phyloP scores from a whole-genome alignment of 768 basidiomycete species.

The Heimioporus sp. region DNA sequence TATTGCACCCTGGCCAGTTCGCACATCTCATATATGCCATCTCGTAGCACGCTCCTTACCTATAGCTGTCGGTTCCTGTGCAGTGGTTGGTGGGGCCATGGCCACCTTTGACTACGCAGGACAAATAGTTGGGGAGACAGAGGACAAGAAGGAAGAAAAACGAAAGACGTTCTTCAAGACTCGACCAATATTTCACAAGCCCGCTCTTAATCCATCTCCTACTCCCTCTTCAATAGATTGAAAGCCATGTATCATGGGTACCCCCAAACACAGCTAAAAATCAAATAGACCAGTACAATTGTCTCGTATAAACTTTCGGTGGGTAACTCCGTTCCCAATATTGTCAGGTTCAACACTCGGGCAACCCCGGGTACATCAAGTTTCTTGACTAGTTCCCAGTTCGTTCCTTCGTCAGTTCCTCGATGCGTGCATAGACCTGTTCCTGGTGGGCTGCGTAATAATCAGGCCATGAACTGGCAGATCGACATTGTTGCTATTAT shows the following conservation, averaged over 20 bases:
- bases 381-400: constrained; percentile 6
- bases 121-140: constrained; percentile 48
- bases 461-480: constrained; percentile 45
- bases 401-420: constrained; percentile 26
- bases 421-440: constrained; percentile 42
- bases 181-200: constrained; percentile 38
- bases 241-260: constrained; percentile 6
- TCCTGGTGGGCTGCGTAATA: constrained; percentile 48
- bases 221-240: constrained; percentile 18
- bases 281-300: constrained; percentile 14
- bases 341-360: constrained; percentile 3
- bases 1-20: not conserved
- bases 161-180: constrained; percentile 85
- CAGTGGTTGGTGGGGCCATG: constrained; percentile 71
- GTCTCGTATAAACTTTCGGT: not conserved
- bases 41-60: constrained; percentile 77
- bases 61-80: constrained; percentile 76
- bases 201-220: constrained; percentile 14
- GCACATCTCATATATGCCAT: constrained; percentile 12
- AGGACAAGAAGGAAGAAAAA: constrained; percentile 59
- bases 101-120: constrained; percentile 83
- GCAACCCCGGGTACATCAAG: not conserved
- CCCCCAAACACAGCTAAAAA: constrained; percentile 1
- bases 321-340: not conserved
- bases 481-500: constrained; percentile 39